Percentiles rank a stretch among this genome's conserved stretches.
Evolutionary conservation across 768 basidiomycete genomes (phyloP).

Genomic region (Wakefieldia striispora): DNA sequence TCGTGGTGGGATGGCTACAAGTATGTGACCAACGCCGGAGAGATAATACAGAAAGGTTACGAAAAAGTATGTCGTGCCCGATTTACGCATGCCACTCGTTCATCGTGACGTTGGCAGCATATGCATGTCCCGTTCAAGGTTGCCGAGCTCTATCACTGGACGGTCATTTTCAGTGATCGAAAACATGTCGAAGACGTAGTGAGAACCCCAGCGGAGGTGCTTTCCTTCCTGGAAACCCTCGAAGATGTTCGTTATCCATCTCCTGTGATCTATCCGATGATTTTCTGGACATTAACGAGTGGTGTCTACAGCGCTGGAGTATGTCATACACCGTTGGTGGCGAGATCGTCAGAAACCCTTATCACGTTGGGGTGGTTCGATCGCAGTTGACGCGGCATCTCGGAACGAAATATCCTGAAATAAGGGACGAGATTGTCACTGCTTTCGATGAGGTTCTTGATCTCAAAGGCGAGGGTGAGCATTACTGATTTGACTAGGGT

Average conservation of each 20-base stretch:
- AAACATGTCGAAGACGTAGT: conserved; percentile 39
- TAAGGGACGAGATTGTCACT: conserved; percentile 43
- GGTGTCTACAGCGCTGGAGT: no score
- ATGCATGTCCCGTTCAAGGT: conserved; percentile 33
- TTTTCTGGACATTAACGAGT: no score
- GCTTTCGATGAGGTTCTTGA: conserved; percentile 40
- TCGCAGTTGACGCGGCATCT: conserved; percentile 39
- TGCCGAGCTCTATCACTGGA: conserved; percentile 34
- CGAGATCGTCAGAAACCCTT: conserved; percentile 17
- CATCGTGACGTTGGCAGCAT: conserved; percentile 17
- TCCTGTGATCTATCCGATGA: no score
- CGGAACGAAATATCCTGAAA: conserved; percentile 34
- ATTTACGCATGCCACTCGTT: no score
- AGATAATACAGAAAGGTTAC: conserved; percentile 33
- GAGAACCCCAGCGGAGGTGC: conserved; percentile 36
- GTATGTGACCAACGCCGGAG: conserved; percentile 10
- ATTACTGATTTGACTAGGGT: no score
- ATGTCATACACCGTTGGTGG: no score
- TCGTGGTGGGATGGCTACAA: conserved; percentile 25
- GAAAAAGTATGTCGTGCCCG: conserved; percentile 17
- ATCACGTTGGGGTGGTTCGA: conserved; percentile 33
- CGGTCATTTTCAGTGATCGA: conserved; percentile 34
- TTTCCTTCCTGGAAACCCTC: conserved; percentile 33
- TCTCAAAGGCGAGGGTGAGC: conserved; percentile 16
- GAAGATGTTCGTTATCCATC: conserved; percentile 28